A percentile compares a stretch with the other conserved stretches of the same genome.
Evolutionary conservation across 768 basidiomycete genomes (phyloP).

Genomic region (Rhodotorula toruloides): DNA sequence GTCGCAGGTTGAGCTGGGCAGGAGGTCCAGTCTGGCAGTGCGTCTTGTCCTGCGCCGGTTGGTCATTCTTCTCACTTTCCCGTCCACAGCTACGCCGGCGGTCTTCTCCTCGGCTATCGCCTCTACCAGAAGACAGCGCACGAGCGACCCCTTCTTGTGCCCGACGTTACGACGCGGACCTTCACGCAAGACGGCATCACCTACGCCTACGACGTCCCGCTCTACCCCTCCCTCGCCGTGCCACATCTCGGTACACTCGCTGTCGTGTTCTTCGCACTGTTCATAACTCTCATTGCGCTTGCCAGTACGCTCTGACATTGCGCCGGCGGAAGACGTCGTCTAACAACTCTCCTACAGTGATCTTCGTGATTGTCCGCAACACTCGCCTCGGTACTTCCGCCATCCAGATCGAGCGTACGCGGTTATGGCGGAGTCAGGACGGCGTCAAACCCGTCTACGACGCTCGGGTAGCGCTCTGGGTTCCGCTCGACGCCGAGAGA

Average conservation of each 20-base stretch:
- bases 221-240: constrained; percentile 4
- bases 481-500: constrained; percentile 2
- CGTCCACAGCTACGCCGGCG: constrained; percentile 10
- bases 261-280: constrained; percentile 14
- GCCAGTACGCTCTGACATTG: constrained; percentile 1
- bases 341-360: background rate
- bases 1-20: constrained; percentile 18
- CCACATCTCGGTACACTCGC: constrained; percentile 7
- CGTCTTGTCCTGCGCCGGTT: background rate
- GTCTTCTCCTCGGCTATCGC: constrained; percentile 8
- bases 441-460: background rate
- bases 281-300: constrained; percentile 15
- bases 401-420: constrained; percentile 26
- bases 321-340: rapidly evolving
- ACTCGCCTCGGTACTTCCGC: constrained; percentile 6
- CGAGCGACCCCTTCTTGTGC: constrained; percentile 3
- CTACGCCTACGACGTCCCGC: constrained; percentile 1
- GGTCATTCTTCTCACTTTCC: background rate
- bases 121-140: constrained; percentile 1
- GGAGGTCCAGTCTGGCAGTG: constrained; percentile 30
- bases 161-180: background rate
- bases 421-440: background rate
- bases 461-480: constrained; percentile 9
- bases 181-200: background rate
- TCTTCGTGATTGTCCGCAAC: constrained; percentile 14